Evolutionary conservation across 345 rosid species (phyloP), one percentile per base, ranked within the genome.

Genomic region (Capsella bursapastoris): DNA sequence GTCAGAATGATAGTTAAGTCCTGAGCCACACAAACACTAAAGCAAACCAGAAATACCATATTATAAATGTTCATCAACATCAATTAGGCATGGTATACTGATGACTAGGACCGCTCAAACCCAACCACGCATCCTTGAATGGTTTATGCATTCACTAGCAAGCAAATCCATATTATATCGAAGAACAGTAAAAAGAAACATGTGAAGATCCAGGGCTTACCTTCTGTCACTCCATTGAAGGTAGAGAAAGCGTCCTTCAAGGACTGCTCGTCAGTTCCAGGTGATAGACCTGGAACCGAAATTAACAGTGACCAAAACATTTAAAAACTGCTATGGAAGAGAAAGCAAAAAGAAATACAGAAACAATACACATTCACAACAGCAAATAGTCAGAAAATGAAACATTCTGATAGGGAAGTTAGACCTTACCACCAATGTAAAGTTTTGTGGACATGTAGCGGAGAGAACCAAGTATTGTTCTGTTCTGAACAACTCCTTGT

Each of bases 381-480:
- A 2, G 40, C 44, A 34, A 41, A 13, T 45, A 52, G 22, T 4
- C 61, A 29, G 4, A 6, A 44, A 3, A 35, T 0, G n/a, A 31
- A 74, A 52, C 43, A 14, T 68, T 22, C 14, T 29, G 32, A 49
- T 9, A 67, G 1, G 4, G 2, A 65, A 7, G 9, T 25, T 29
- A 31, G 2, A 57, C 57, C 57, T 58, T 84, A 89, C 98, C 98
- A 84, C 96, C 95, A 57, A 93, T 27, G 45, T 86, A 93, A 47
- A 93, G 90, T 75, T 85, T 89, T 62, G 92, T 83, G 82, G 86
- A 76, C 78, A 70, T 61, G 74, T 45, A 60, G 3, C 92, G 90
- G 51, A 86, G 67, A 52, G 94, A 76, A 76, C 71, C 79, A 7
- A 88, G 70, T 85, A 91, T 67, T 15, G 90, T 79, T 53, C 81